phyloP scores from a whole-genome alignment of 139 green algal species.

The Chloropicon primus region DNA sequence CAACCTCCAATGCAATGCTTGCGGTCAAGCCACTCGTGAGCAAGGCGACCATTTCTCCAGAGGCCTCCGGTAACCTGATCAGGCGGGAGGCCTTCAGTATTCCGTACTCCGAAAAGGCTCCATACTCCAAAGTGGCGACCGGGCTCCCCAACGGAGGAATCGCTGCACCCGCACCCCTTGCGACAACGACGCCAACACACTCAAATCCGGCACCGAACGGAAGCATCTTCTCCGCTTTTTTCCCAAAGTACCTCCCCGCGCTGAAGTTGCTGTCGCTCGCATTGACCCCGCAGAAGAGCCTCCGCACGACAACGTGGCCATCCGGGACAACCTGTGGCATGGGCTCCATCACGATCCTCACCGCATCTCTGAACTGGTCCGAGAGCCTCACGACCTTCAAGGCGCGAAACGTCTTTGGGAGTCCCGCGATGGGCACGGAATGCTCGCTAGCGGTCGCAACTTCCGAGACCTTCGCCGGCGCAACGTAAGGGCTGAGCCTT shows the following conservation, averaged over 20 bases:
- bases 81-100: neutral
- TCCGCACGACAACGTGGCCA: constrained; percentile 6
- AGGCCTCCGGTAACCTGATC: constrained; percentile 1
- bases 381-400: constrained; percentile 8
- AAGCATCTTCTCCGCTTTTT: constrained; percentile 4
- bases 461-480: neutral
- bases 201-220: constrained; percentile 13
- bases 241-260: constrained; percentile 10
- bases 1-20: constrained; percentile 42
- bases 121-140: constrained; percentile 17
- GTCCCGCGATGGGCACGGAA: neutral
- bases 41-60: constrained; percentile 60
- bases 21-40: constrained; percentile 75
- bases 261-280: constrained; percentile 17
- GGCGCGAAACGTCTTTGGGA: neutral
- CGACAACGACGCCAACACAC: constrained; percentile 11
- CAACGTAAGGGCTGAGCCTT: neutral
- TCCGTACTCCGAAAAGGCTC: constrained; percentile 9
- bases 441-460: neutral
- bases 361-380: constrained; percentile 10
- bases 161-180: constrained; percentile 2
- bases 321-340: neutral
- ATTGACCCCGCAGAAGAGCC: constrained; percentile 14
- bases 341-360: constrained; percentile 2
- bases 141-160: constrained; percentile 1